Base-by-base conservation (phyloP, 768 basidiomycete genomes). In the Tricholoma furcatifolium region DNA sequence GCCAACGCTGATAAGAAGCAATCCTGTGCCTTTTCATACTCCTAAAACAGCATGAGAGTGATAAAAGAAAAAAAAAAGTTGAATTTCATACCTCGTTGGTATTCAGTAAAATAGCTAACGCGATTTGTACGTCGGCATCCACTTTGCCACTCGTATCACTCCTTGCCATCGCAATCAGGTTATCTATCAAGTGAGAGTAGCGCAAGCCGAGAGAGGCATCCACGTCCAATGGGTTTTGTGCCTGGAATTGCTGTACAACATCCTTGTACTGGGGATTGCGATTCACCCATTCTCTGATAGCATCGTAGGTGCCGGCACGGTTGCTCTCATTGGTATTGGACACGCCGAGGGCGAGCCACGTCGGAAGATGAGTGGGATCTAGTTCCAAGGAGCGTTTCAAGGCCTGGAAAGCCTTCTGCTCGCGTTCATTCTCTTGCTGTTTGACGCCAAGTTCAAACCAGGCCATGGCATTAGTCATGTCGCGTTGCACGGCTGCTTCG, bases 371-470 rank as follows among this genome's bases (percentile, higher is more conserved):
- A 2, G 78, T 65, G 2, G 93, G 85, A 60, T 96, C 88, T 32
- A 98, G 80, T 55, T 89, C 84, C 46, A 93, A 73, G 9, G 93
- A 87, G 50, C 86, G 87, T 44, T 79, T 74, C 17, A 99, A 79
- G 2, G 97, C 97, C 50, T 85, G 79, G 38, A 98, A 80, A 4
- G 97, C 97, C 61, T 92, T 87, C 7, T 80, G 78, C 70, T 99
- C 97, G 14, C 95, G 85, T 68, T 99, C 97, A 66, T 95, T 97
- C 70, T 97, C 95, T 68, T 99, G 97, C 64, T 98, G 97, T 69
- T 91, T 94, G 44, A 99, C 86, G 21, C 97, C 97, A 45, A 98
- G 85, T 59, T 88, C 82, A 64, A 82, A 95, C 97, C 97, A 99
- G 8, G 86, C 87, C 32, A 70, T 59, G 4, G 89, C 84, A 60